phyloP scores from a whole-genome alignment of 164 flowering plant species.

The Magnolia changhungtana region DNA sequence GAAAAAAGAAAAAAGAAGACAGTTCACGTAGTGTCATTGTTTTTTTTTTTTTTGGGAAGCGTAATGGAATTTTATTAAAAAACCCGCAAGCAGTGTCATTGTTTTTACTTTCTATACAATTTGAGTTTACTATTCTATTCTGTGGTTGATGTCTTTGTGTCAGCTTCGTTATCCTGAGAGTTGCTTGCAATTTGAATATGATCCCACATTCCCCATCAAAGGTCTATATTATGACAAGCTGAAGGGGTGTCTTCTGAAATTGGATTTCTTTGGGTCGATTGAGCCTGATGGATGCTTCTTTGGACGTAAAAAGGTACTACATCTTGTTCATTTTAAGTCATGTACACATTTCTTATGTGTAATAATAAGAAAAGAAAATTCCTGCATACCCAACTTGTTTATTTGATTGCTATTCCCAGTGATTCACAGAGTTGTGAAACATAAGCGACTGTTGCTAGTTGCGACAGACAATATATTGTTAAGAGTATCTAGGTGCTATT shows the following conservation, averaged over 20 bases:
- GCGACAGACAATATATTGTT: too few species aligned
- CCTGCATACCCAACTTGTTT: not conserved
- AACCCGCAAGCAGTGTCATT: not conserved
- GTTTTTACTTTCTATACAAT: not conserved
- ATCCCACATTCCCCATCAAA: constrained; percentile 76
- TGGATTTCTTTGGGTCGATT: constrained; percentile 93
- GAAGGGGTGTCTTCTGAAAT: constrained; percentile 83
- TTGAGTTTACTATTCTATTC: constrained; percentile 7
- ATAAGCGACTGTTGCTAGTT: too few species aligned
- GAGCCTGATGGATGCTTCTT: constrained; percentile 89
- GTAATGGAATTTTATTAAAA: not conserved
- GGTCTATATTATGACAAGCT: constrained; percentile 81
- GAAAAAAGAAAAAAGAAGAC: not conserved
- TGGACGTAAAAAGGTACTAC: constrained; percentile 79
- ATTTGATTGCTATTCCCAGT: not conserved
- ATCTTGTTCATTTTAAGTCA: not conserved
- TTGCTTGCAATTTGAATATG: constrained; percentile 68
- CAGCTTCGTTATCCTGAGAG: constrained; percentile 84
- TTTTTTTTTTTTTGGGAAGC: too few species aligned
- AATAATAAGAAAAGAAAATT: not conserved
- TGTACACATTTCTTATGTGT: not conserved
- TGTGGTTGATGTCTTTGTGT: constrained; percentile 14
- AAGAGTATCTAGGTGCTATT: too few species aligned
- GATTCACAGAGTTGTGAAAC: not conserved
- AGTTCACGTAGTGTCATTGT: not conserved